These are phyloP conservation scores for Thielaviopsis euricoi DNA, from an alignment of 2,329 filamentous ascomycete species.

Conservation along the genomic window DNA sequence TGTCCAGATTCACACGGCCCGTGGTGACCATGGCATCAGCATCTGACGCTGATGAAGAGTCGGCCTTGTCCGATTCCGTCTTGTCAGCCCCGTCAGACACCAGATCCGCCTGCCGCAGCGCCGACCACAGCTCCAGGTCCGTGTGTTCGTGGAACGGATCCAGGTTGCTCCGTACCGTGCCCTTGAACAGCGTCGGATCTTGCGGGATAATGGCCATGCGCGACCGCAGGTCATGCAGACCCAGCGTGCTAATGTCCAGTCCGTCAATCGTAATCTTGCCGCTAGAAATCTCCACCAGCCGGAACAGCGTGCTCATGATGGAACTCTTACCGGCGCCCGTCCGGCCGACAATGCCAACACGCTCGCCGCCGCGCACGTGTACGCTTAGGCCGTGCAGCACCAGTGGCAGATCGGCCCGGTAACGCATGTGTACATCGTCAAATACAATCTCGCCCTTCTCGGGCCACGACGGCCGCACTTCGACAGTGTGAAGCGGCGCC, in stretches of 20 bases:
- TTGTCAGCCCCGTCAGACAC: slow-evolving; percentile 30
- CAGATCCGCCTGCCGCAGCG: slow-evolving; percentile 60
- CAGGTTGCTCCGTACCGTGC: slow-evolving; percentile 63
- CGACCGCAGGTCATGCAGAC: slow-evolving; percentile 58
- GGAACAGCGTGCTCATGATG: slow-evolving; percentile 71
- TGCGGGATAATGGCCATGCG: slow-evolving; percentile 71
- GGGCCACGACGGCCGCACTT: slow-evolving; percentile 65
- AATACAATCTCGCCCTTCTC: slow-evolving; percentile 70
- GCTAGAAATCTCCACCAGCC: slow-evolving; percentile 48
- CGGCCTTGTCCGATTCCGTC: slow-evolving; percentile 15
- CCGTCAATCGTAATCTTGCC: slow-evolving; percentile 50
- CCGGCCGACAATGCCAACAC: slow-evolving; percentile 65
- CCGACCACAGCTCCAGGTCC: slow-evolving; percentile 63
- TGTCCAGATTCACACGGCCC: slow-evolving; percentile 62
- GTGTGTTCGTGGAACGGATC: slow-evolving; percentile 68
- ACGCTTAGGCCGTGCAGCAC: slow-evolving; percentile 56
- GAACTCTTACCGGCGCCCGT: slow-evolving; percentile 72
- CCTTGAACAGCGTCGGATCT: slow-evolving; percentile 68
- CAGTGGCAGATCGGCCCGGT: slow-evolving; percentile 53
- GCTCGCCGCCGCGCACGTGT: slow-evolving; percentile 58
- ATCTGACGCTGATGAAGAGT: slow-evolving; percentile 18
- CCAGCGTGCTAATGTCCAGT: slow-evolving; percentile 54
- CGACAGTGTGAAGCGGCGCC: slow-evolving; percentile 60
- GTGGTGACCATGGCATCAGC: neutral
- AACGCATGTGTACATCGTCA: slow-evolving; percentile 62